Evolutionary conservation across 2,329 filamentous ascomycete genomes (phyloP).

Genomic region (Pseudogymnoascus sp.): DNA sequence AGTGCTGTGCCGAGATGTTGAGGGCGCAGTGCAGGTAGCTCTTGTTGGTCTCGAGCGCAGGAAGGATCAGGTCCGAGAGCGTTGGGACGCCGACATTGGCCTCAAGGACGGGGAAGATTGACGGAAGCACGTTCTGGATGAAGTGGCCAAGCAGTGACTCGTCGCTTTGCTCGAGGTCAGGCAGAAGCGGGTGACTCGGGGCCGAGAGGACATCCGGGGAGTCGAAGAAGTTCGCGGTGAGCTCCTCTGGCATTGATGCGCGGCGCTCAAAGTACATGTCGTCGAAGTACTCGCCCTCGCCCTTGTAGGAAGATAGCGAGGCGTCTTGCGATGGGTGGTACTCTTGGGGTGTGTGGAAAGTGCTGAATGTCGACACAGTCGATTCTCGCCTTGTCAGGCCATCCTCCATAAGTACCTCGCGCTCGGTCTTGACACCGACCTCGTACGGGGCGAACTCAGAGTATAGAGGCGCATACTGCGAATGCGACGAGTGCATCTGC

Average conservation of each 20-base stretch:
- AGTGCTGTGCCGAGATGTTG: conserved; percentile 84
- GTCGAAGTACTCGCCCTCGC: conserved; percentile 63
- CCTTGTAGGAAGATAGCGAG: conserved; percentile 52
- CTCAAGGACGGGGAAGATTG: conserved; percentile 88
- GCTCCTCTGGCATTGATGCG: conserved; percentile 54
- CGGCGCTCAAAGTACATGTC: conserved; percentile 59
- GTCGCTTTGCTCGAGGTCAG: conserved; percentile 76
- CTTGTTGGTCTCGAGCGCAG: conserved; percentile 82
- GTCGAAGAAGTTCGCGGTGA: conserved; percentile 76
- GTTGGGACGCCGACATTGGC: conserved; percentile 79
- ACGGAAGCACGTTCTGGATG: conserved; percentile 74
- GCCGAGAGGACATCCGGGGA: conserved; percentile 54
- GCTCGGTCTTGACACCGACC: conserved; percentile 91
- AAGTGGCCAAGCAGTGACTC: conserved; percentile 85
- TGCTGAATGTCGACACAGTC: conserved; percentile 85
- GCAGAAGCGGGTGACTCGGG: background rate
- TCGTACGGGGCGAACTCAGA: conserved; percentile 67
- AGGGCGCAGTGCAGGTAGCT: conserved; percentile 93
- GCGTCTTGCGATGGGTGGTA: conserved; percentile 52
- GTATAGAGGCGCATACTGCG: conserved; percentile 36
- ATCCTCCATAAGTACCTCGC: conserved; percentile 89
- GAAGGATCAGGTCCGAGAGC: conserved; percentile 73
- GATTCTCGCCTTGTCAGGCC: conserved; percentile 78
- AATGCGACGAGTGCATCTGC: conserved; percentile 46
- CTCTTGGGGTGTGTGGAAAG: conserved; percentile 60